Evolutionary conservation across 2,329 filamentous ascomycete genomes (phyloP).

Genomic region (Ophiostoma australiae): DNA sequence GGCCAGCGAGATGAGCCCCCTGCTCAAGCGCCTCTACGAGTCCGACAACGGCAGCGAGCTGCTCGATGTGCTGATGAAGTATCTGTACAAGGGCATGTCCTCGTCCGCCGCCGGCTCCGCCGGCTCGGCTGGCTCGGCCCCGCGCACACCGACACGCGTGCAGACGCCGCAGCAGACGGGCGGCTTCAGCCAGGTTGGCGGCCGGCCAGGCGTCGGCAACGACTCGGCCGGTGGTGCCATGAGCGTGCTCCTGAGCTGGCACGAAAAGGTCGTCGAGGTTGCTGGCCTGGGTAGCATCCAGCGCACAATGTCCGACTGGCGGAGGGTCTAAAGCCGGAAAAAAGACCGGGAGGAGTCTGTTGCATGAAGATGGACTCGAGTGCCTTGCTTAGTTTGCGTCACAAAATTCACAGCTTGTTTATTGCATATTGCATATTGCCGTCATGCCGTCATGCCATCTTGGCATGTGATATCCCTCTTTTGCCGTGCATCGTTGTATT

Average conservation of each 20-base stretch:
- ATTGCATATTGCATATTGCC: too few relatives aligned
- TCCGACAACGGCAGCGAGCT: conserved; percentile 72
- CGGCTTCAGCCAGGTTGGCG: conserved; percentile 77
- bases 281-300: conserved; percentile 87
- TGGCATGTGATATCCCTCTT: too few relatives aligned
- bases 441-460: too few relatives aligned
- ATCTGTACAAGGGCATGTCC: conserved; percentile 67
- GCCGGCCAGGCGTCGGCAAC: conserved; percentile 48
- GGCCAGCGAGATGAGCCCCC: conserved; percentile 87
- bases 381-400: not conserved
- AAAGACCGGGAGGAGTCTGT: not conserved
- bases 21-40: conserved; percentile 76
- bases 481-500: not conserved
- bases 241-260: conserved; percentile 97
- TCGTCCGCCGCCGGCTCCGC: conserved; percentile 33
- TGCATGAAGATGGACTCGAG: not conserved
- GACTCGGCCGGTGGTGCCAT: conserved; percentile 79
- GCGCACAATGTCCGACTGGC: conserved; percentile 92
- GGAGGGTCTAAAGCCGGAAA: conserved; percentile 63
- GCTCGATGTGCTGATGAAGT: conserved; percentile 95
- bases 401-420: not conserved
- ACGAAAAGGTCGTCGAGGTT: conserved; percentile 96
- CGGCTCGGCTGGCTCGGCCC: conserved; percentile 31
- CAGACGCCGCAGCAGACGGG: conserved; percentile 74
- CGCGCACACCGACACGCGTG: conserved; percentile 43